Evolutionary conservation across 2,329 filamentous ascomycete species (phyloP).

Genomic region (Trichothecium roseum): DNA sequence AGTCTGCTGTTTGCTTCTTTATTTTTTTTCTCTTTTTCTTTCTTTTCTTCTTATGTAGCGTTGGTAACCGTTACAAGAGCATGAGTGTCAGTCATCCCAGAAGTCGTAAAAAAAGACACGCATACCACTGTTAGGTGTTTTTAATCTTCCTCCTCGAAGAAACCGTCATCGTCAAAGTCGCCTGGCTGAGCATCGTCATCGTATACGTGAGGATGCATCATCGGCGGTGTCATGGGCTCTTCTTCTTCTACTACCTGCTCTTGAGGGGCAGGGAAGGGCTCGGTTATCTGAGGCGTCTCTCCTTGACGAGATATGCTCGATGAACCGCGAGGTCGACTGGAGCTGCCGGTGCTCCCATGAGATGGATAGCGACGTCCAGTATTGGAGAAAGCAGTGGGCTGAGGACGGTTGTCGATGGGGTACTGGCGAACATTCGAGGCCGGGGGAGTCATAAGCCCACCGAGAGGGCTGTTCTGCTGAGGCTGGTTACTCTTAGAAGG

Average conservation of each 20-base stretch:
- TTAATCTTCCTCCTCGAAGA: slow-evolving; percentile 35
- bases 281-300: slow-evolving; percentile 17
- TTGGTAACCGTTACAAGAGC: neutral
- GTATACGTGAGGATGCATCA: slow-evolving; percentile 48
- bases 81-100: neutral
- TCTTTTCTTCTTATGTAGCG: neutral
- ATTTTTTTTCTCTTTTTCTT: neutral
- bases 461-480: slow-evolving; percentile 52
- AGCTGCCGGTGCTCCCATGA: slow-evolving; percentile 25
- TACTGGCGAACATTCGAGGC: slow-evolving; percentile 60
- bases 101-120: neutral
- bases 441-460: slow-evolving; percentile 83
- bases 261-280: slow-evolving; percentile 24
- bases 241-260: slow-evolving; percentile 19
- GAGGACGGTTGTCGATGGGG: slow-evolving; percentile 30
- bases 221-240: slow-evolving; percentile 47
- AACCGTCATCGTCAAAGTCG: slow-evolving; percentile 49
- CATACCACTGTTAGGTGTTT: neutral
- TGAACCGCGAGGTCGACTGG: slow-evolving; percentile 5
- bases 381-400: slow-evolving; percentile 51
- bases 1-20: slow-evolving; percentile 3
- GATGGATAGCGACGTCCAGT: slow-evolving; percentile 49
- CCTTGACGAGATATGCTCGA: slow-evolving; percentile 16
- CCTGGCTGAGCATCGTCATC: slow-evolving; percentile 51
- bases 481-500: slow-evolving; percentile 47